phyloP scores from a whole-genome alignment of 768 basidiomycete genomes.

The Termitomyces sp. region DNA sequence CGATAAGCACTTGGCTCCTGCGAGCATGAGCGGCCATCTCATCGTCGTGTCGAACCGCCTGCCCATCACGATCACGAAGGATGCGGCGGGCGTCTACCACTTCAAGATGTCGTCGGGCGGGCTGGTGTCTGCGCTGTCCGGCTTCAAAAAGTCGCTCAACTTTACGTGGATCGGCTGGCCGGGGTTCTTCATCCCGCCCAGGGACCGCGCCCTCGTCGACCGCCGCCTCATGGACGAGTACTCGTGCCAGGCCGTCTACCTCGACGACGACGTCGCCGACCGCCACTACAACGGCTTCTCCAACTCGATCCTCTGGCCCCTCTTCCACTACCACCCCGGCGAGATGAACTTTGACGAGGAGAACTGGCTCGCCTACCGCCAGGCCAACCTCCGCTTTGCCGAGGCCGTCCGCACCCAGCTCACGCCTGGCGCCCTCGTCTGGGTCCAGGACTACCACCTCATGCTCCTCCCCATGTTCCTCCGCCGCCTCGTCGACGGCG shows the following conservation, averaged over 20 bases:
- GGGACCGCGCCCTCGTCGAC: constrained; percentile 90
- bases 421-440: constrained; percentile 88
- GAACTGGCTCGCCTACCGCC: constrained; percentile 96
- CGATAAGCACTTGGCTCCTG: constrained; percentile 25
- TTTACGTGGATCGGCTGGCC: constrained; percentile 99
- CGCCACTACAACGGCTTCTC: constrained; percentile 98
- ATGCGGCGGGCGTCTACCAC: constrained; percentile 88
- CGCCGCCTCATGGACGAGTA: constrained; percentile 91
- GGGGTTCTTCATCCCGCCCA: constrained; percentile 87
- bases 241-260: constrained; percentile 95
- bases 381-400: constrained; percentile 93
- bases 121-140: constrained; percentile 93
- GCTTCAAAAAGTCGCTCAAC: constrained; percentile 96
- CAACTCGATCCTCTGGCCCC: constrained; percentile 98
- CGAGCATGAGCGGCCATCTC: constrained; percentile 55
- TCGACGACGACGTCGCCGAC: constrained; percentile 98
- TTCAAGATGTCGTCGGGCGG: constrained; percentile 99
- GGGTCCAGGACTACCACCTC: constrained; percentile 98
- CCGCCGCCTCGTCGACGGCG: constrained; percentile 82
- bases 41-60: constrained; percentile 96
- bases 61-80: constrained; percentile 93
- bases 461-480: constrained; percentile 97
- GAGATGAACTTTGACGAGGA: constrained; percentile 99
- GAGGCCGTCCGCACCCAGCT: constrained; percentile 80
- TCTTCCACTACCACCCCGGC: constrained; percentile 99